Evolutionary conservation across 352 stramenopile species (phyloP).

Genomic region (Phytophthora rubi): DNA sequence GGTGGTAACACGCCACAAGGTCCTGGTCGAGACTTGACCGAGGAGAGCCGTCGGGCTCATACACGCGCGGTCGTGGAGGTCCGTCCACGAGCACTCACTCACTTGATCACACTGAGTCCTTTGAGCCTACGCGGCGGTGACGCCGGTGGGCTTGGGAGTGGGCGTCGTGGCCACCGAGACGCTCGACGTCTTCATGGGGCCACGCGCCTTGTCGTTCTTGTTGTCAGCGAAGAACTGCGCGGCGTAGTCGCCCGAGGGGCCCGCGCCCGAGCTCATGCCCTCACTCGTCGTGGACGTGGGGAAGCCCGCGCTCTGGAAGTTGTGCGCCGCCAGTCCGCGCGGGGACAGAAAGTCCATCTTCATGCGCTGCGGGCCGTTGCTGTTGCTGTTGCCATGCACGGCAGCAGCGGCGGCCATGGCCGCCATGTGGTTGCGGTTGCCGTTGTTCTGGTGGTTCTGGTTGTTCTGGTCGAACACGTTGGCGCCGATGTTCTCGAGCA

Average conservation of each 20-base stretch:
- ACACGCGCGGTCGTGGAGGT: conserved; percentile 13
- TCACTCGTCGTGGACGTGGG: conserved; percentile 25
- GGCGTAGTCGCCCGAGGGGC: conserved; percentile 52
- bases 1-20: conserved; percentile 7
- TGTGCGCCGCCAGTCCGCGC: conserved; percentile 31
- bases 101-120: conserved; percentile 25
- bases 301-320: conserved; percentile 51
- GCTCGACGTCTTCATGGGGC: conserved; percentile 42
- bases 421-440: conserved; percentile 34
- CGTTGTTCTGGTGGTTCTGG: conserved; percentile 31
- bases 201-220: conserved; percentile 54
- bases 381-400: conserved; percentile 15
- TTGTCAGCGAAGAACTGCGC: conserved; percentile 73
- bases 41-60: conserved; percentile 31
- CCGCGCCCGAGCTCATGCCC: conserved; percentile 19
- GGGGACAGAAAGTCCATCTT: conserved; percentile 67
- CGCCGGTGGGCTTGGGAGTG: conserved; percentile 51
- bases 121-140: conserved; percentile 47
- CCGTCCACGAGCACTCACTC: conserved; percentile 24
- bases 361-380: conserved; percentile 42
- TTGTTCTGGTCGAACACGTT: conserved; percentile 66
- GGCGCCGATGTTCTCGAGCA: conserved; percentile 68
- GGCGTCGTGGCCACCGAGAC: conserved; percentile 39
- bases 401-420: conserved; percentile 38
- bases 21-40: neutral